phyloP scores from a whole-genome alignment of 345 rosid genomes.

The Psidium friedrichsthalianum region DNA sequence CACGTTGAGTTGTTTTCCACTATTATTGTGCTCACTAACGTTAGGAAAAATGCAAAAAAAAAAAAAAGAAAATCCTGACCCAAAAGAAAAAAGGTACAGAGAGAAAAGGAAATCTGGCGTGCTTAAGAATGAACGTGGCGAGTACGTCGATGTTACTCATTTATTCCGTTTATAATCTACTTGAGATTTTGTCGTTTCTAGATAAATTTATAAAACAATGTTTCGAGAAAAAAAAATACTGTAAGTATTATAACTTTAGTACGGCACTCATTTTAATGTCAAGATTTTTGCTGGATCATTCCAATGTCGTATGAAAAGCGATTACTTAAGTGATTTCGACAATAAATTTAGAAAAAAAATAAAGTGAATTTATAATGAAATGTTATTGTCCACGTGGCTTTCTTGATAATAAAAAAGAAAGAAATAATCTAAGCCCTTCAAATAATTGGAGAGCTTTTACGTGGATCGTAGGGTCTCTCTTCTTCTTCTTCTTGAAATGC shows the following conservation, averaged over 20 bases:
- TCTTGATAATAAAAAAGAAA: neutral
- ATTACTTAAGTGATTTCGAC: neutral
- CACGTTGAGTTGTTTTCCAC: neutral
- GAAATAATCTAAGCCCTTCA: neutral
- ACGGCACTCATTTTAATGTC: neutral
- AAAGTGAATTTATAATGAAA: neutral
- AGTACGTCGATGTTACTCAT: too few species aligned
- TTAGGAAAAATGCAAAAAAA: too few species aligned
- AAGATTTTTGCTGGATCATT: neutral
- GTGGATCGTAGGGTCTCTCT: neutral
- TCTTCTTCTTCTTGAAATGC: neutral
- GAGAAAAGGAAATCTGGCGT: too few species aligned
- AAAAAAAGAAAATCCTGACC: too few species aligned
- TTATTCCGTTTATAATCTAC: too few species aligned
- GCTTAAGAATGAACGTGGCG: too few species aligned
- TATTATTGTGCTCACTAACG: neutral
- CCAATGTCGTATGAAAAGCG: neutral
- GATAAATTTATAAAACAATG: neutral
- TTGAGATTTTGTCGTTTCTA: neutral
- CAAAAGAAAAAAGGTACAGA: too few species aligned
- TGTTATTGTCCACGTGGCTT: neutral
- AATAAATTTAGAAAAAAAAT: neutral
- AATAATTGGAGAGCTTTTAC: neutral
- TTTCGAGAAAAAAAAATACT: neutral
- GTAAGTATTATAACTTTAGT: neutral